Base-by-base conservation (phyloP, 306 rosid species). In the Prinsepia uniflora region DNA sequence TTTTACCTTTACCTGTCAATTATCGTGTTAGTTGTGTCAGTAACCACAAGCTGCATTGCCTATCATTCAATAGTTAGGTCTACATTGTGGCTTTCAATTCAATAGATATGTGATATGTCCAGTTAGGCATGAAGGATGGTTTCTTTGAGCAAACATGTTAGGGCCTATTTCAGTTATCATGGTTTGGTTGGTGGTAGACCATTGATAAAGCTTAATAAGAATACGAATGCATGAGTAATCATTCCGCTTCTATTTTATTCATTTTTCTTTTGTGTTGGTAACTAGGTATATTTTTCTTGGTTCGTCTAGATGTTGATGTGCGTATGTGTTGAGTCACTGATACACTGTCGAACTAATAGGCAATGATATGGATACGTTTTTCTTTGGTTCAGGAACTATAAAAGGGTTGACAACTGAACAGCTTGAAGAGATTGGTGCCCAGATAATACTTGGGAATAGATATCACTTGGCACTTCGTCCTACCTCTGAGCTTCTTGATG, bases 361-460 rank as follows among this genome's bases (percentile, higher is more conserved):
- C 43, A 47, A 50, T 75, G 43, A 62, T 24, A 49, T 61, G 48
- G 12, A 67, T 73, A 30, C 42, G 70, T 67, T 72, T 79, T 74
- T 71, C 54, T 49, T 59, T 73, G 71, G 53, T 75, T 50, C 83
- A 93, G 99, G 97, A 71, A 91, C 96, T 9, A 87, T 94, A 68
- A 94, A 94, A 61, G 97, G 96, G 34, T 79, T 94, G 86, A 63
- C 99, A 63, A 87, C 81, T 52, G 82, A 71, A 47, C 97, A 91
- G 85, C 96, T 94, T 42, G 95, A 91, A 86, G 95, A 91, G 55
- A 89, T 94, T 79, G 99, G 97, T 49, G 91, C 96, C 82, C 98
- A 94, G 74, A 91, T 94, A 79, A 87, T 94, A 76, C 98, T 94
- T 44, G 98, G 98, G 70, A 94, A 94, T 73, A 94, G 97, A 12